A percentile compares a stretch with the other conserved stretches of the same genome.
These are phyloP conservation scores for Epichloe sp. DNA, from an alignment of 2,329 filamentous ascomycete genomes.

Conservation along the genomic window DNA sequence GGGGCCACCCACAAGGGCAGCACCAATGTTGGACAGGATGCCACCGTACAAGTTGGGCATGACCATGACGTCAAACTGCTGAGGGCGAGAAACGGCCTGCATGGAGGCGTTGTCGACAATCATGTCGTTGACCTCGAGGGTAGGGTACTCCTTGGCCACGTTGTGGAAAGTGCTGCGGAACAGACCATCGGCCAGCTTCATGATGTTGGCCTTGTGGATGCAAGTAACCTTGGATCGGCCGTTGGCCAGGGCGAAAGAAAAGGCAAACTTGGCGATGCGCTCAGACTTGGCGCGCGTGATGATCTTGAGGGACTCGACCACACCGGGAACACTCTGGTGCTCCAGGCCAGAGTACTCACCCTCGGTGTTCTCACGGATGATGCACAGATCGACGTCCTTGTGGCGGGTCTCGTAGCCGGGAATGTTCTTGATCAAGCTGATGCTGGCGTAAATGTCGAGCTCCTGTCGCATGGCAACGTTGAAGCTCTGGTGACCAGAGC, in stretches of 20 bases:
- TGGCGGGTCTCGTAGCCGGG: slow-evolving; percentile 96
- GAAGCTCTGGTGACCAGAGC: slow-evolving; percentile 97
- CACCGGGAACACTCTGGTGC: slow-evolving; percentile 91
- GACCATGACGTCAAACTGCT: slow-evolving; percentile 99
- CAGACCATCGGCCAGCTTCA: slow-evolving; percentile 98
- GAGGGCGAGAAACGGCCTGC: slow-evolving; percentile 91
- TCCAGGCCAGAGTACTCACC: slow-evolving; percentile 98
- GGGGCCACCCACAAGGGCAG: slow-evolving; percentile 89
- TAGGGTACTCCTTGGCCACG: slow-evolving; percentile 88
- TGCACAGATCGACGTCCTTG: slow-evolving; percentile 94
- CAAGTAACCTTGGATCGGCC: slow-evolving; percentile 98
- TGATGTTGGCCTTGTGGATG: slow-evolving; percentile 99
- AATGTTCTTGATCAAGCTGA: slow-evolving; percentile 98
- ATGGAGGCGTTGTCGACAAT: slow-evolving; percentile 99
- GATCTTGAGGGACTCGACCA: slow-evolving; percentile 99
- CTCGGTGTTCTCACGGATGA: slow-evolving; percentile 99
- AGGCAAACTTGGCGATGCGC: slow-evolving; percentile 98
- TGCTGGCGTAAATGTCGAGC: slow-evolving; percentile 97
- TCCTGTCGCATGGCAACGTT: slow-evolving; percentile 98
- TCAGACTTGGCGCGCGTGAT: slow-evolving; percentile 98
- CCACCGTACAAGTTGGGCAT: slow-evolving; percentile 99
- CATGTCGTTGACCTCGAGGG: slow-evolving; percentile 95
- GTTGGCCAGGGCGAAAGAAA: slow-evolving; percentile 95
- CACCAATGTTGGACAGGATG: slow-evolving; percentile 97
- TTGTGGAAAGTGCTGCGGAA: slow-evolving; percentile 97